Percentiles rank a stretch among this genome's conserved stretches.
Evolutionary conservation across 192 early-diverging fungal genomes (phyloP).

Genomic region (Spizellomyces sp.): DNA sequence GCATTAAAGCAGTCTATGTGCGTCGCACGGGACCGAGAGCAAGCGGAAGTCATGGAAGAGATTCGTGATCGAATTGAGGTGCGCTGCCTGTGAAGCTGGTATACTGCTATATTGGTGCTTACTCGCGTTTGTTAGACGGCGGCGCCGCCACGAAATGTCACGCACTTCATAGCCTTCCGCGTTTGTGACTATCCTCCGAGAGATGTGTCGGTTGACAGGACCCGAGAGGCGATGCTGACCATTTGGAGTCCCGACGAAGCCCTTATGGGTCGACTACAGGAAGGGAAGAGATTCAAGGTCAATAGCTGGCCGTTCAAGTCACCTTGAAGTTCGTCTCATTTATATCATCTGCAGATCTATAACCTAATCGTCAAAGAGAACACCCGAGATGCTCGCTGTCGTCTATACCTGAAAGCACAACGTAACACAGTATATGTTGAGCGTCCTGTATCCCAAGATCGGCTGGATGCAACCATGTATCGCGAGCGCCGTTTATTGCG

Average conservation of each 20-base stretch:
- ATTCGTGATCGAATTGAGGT: not conserved
- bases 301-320: conserved; percentile 10
- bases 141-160: conserved; percentile 35
- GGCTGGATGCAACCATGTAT: conserved; percentile 27
- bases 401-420: conserved; percentile 22
- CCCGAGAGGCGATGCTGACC: conserved; percentile 43
- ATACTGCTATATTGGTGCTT: too few relatives aligned
- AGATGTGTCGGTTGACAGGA: not conserved
- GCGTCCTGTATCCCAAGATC: conserved; percentile 2
- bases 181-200: conserved; percentile 50
- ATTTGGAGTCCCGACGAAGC: conserved; percentile 51
- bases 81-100: not conserved
- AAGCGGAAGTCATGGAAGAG: not conserved
- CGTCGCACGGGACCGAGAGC: not conserved
- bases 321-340: conserved; percentile 6
- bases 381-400: not conserved
- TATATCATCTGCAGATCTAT: conserved; percentile 8
- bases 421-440: conserved; percentile 36
- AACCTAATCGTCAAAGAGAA: conserved; percentile 25
- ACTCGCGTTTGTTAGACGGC: too few relatives aligned
- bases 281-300: conserved; percentile 61
- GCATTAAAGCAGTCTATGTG: not conserved
- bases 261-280: conserved; percentile 39
- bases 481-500: conserved; percentile 25
- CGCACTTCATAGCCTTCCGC: conserved; percentile 46